Conservation (phyloP, 306 rosid genomes). For the Dryas alaskensis region DNA sequence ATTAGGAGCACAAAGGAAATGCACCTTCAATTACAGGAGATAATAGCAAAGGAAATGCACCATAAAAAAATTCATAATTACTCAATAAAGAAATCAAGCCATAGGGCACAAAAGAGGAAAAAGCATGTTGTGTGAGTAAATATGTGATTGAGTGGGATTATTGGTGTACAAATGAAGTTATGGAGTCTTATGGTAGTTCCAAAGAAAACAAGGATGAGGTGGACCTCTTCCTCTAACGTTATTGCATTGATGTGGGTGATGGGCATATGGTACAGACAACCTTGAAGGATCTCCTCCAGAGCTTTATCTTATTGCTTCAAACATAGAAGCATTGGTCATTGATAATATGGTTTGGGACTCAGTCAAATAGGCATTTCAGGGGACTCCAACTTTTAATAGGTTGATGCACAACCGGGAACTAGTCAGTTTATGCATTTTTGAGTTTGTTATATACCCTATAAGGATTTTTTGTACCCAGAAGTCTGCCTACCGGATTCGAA, state of each 20-base stretch:
- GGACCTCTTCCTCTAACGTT: neutral
- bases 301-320: neutral
- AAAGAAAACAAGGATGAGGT: neutral
- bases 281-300: neutral
- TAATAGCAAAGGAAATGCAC: neutral
- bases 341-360: neutral
- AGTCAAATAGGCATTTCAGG: neutral
- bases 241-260: neutral
- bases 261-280: neutral
- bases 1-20: constrained; percentile 1
- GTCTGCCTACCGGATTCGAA: no score
- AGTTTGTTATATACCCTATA: neutral
- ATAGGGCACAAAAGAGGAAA: neutral
- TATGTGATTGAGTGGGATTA: neutral
- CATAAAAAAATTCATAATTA: neutral
- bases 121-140: neutral
- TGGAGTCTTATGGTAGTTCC: neutral
- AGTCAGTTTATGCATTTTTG: neutral
- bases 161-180: neutral
- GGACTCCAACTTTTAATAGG: neutral
- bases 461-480: no score
- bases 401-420: neutral
- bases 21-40: no score
- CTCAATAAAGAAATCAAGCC: neutral
- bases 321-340: no score